These are phyloP conservation scores for Penicillium paneum DNA, from an alignment of 2,329 filamentous ascomycete genomes.

Conservation along the genomic window DNA sequence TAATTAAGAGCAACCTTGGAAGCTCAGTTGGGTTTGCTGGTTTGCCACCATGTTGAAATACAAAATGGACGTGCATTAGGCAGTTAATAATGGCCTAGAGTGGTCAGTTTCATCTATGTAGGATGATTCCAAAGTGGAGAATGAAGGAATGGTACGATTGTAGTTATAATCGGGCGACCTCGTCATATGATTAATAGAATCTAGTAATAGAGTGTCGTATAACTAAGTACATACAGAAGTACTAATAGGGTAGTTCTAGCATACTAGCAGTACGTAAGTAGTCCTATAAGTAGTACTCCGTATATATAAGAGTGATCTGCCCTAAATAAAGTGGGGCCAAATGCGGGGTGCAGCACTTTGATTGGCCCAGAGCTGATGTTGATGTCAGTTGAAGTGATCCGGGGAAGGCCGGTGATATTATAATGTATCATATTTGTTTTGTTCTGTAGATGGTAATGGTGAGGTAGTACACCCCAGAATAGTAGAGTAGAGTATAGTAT, in stretches of 20 bases:
- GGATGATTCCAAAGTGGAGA: too few species aligned
- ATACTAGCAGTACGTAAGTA: neutral
- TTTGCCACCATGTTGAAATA: too few species aligned
- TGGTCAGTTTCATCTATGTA: too few species aligned
- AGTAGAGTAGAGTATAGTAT: too few species aligned
- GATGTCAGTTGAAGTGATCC: slow-evolving; percentile 32
- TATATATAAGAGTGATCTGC: slow-evolving; percentile 2
- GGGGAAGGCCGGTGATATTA: slow-evolving; percentile 19
- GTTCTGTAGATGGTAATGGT: neutral
- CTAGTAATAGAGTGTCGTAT: too few species aligned
- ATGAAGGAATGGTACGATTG: too few species aligned
- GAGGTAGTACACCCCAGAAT: neutral
- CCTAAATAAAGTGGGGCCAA: slow-evolving; percentile 20
- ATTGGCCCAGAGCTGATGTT: slow-evolving; percentile 21
- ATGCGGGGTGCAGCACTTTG: slow-evolving; percentile 39
- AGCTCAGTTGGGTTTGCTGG: neutral
- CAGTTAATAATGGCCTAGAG: too few species aligned
- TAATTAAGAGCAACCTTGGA: neutral
- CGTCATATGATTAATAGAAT: neutral
- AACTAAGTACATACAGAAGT: neutral
- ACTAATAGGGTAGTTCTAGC: neutral
- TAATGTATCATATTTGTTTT: neutral
- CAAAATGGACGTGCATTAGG: too few species aligned
- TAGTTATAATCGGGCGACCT: neutral
- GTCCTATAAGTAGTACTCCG: too few species aligned